Evolutionary conservation across 768 basidiomycete genomes (phyloP).

Genomic region (Suillus spraguei): DNA sequence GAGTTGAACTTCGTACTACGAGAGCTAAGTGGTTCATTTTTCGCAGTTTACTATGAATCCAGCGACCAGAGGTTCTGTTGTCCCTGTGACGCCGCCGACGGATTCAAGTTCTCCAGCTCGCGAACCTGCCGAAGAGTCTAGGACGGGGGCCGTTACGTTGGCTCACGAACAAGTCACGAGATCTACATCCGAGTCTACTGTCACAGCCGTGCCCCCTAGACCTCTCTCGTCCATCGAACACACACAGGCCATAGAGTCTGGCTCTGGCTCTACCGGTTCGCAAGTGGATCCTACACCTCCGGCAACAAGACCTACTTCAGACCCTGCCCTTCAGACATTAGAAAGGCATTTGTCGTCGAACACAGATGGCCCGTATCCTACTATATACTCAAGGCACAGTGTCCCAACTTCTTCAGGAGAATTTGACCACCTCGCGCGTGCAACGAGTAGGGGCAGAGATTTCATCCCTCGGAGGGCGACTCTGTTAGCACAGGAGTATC

Average conservation of each 20-base stretch:
- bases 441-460: not conserved
- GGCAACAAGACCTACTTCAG: not conserved
- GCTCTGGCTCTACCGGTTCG: not conserved
- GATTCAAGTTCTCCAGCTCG: constrained; percentile 1
- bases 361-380: not conserved
- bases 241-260: not conserved
- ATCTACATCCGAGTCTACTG: not conserved
- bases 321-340: not conserved
- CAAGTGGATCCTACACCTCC: not conserved
- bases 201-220: not conserved
- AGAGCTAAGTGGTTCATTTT: constrained; percentile 1
- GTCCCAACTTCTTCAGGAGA: not conserved
- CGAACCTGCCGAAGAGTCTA: not conserved
- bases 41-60: not conserved
- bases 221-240: not conserved
- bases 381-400: not conserved
- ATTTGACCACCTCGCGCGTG: constrained; percentile 1
- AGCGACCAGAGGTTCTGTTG: not conserved
- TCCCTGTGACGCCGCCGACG: not conserved
- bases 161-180: not conserved
- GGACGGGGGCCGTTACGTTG: not conserved
- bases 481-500: not conserved
- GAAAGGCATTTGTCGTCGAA: not conserved
- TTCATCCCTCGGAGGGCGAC: not conserved
- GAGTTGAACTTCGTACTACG: not conserved